Percentiles rank a stretch among this genome's conserved stretches.
Conservation (phyloP, 192 early-diverging fungal genomes). For the Gaertneriomyces semiglobifer region DNA sequence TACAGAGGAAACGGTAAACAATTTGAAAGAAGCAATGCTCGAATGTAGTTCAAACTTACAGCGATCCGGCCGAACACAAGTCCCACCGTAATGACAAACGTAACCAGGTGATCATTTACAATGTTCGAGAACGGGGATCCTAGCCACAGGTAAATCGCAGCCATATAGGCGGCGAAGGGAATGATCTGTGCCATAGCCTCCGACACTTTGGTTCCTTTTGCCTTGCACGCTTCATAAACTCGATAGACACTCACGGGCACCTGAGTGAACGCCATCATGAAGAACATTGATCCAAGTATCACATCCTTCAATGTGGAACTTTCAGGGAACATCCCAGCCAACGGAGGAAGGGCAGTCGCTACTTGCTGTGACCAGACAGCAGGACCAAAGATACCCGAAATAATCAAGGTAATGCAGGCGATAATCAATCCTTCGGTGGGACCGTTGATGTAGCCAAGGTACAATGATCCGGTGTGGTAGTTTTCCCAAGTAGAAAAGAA, state of each 20-base stretch:
- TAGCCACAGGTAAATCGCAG: constrained; percentile 12
- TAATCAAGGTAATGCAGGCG: constrained; percentile 55
- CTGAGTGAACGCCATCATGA: constrained; percentile 51
- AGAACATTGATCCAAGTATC: constrained; percentile 32
- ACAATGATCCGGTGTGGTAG: constrained; percentile 84
- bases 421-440: constrained; percentile 85
- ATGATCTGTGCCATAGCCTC: constrained; percentile 23
- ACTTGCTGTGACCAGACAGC: constrained; percentile 33
- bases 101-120: constrained; percentile 20
- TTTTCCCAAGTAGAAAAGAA: constrained; percentile 93
- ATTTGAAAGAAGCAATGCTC: background rate
- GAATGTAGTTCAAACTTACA: constrained; percentile 9
- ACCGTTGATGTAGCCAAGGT: constrained; percentile 79
- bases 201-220: constrained; percentile 6
- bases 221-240: constrained; percentile 24
- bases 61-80: constrained; percentile 33
- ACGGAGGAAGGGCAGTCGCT: constrained; percentile 32
- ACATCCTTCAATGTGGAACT: constrained; percentile 39
- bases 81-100: constrained; percentile 25
- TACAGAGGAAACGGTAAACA: background rate
- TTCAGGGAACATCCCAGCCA: constrained; percentile 39
- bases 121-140: constrained; percentile 15
- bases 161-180: constrained; percentile 18
- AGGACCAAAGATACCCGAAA: constrained; percentile 64
- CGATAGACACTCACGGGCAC: constrained; percentile 43